Base-by-base conservation (phyloP, 257 asterid genomes). In the Salvia miltiorrhiza region DNA sequence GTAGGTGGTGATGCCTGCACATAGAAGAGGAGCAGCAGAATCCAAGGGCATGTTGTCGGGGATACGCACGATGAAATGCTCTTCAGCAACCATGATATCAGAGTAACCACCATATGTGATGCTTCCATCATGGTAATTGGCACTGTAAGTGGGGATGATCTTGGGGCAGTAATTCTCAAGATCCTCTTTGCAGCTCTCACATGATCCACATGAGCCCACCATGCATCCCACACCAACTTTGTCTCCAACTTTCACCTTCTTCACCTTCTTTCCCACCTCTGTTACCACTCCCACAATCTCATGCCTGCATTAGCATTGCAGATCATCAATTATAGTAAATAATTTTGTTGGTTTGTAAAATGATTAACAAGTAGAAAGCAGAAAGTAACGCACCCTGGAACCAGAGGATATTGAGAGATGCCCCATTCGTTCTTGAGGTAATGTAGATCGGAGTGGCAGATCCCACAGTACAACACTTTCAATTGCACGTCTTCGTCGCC, bases 391-490 rank as follows among this genome's bases (percentile, higher is more conserved):
- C 84, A 83, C 82, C 84, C 84, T 1, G 86, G 84, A 4, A 78
- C 77, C 3, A 76, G 3, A 33, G 88, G 86, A 16, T 83, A 83
- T 8, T 7, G 44, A 43, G 84, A 40, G 60, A 62, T 3, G 5
- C 86, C 84, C 84, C 88, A 78, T 0, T 83, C 86, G 16, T 81
- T 78, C 63, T 73, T 83, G 48, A 72, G 48, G 1, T 7, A 17
- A 39, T 83, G 86, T 70, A 83, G 81, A 75, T 84, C 88, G 13
- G 88, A 67, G 39, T 84, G 88, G 62, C 88, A 84, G 24, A 84
- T 44, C 11, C 88, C 88, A 37, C 86, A 84, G 7, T 71, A 81
- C 44, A 81, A 14, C 16, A 81, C 78, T 50, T 74, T 81, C 76
- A 83, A 76, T 14, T 77, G 82, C 59, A 83, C 86, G 56, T 83